Conservation (phyloP, 768 basidiomycete species). For the Trametes cingulata region DNA sequence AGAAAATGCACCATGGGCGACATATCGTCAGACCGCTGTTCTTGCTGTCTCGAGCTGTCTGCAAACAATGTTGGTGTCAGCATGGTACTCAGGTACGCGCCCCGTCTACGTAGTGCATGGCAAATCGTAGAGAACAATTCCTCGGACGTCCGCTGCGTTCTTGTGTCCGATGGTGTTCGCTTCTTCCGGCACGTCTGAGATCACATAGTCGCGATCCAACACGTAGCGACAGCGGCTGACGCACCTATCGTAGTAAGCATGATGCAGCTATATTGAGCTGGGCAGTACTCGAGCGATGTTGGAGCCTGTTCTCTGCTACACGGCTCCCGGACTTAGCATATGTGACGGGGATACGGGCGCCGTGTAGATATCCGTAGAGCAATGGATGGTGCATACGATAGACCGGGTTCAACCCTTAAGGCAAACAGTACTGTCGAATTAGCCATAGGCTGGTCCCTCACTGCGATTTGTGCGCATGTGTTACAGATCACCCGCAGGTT, state of each 20-base stretch:
- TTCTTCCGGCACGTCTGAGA: constrained; percentile 2
- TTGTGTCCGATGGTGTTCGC: neutral
- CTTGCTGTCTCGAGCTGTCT: constrained; percentile 1
- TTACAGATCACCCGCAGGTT: neutral
- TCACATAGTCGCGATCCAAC: neutral
- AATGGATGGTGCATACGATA: too few relatives aligned
- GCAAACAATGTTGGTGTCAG: neutral
- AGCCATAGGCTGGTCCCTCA: neutral
- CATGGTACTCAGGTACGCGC: constrained; percentile 9
- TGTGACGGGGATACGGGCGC: too few relatives aligned
- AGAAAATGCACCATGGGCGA: neutral
- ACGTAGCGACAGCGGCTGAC: neutral
- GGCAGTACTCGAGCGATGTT: too few relatives aligned
- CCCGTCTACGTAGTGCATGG: neutral
- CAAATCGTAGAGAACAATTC: neutral
- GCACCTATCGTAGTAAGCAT: neutral
- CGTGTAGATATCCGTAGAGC: too few relatives aligned
- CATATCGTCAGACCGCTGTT: neutral
- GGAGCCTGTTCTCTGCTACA: too few relatives aligned
- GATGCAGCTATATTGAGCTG: too few relatives aligned
- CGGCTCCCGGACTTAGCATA: too few relatives aligned
- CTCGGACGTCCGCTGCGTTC: constrained; percentile 14
- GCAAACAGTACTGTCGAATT: neutral
- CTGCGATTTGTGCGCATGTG: neutral
- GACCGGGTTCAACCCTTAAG: neutral